These are phyloP conservation scores for Fusarium sp. DNA, from an alignment of 2,329 filamentous ascomycete species.

Conservation along the genomic window DNA sequence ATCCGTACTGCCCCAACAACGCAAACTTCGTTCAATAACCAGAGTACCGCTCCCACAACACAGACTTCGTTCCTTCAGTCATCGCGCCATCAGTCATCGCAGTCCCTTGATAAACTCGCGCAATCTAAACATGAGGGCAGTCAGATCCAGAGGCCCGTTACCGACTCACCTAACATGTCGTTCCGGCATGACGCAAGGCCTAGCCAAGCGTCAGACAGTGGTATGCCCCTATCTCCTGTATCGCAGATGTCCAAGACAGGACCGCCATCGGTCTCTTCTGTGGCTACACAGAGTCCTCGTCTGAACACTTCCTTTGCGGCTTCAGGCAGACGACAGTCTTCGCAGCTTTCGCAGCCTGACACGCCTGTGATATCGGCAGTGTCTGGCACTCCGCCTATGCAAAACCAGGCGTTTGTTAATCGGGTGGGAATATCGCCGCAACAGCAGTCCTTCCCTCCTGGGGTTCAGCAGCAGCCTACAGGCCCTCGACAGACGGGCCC, in stretches of 20 bases:
- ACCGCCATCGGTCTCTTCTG: conserved; percentile 47
- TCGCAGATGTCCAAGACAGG: conserved; percentile 46
- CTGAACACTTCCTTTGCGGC: conserved; percentile 28
- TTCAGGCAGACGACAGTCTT: conserved; percentile 32
- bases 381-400: conserved; percentile 36
- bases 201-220: conserved; percentile 17
- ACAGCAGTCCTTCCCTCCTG: conserved; percentile 31
- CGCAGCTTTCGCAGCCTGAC: conserved; percentile 27
- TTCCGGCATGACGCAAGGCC: conserved; percentile 26
- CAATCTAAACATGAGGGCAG: conserved; percentile 20
- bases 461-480: conserved; percentile 27
- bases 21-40: conserved; percentile 35
- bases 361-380: conserved; percentile 32
- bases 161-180: conserved; percentile 38
- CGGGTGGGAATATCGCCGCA: conserved; percentile 31
- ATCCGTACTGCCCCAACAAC: conserved; percentile 31
- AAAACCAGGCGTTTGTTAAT: conserved; percentile 28
- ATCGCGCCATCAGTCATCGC: conserved; percentile 28
- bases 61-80: conserved; percentile 25
- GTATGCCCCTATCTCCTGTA: conserved; percentile 45
- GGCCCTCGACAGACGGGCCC: not conserved
- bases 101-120: conserved; percentile 43
- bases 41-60: conserved; percentile 35
- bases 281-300: conserved; percentile 48
- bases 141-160: conserved; percentile 32